Percentiles rank a stretch among this genome's conserved stretches.
Evolutionary conservation across 768 basidiomycete genomes (phyloP).

Genomic region (Lactifluus volemus): DNA sequence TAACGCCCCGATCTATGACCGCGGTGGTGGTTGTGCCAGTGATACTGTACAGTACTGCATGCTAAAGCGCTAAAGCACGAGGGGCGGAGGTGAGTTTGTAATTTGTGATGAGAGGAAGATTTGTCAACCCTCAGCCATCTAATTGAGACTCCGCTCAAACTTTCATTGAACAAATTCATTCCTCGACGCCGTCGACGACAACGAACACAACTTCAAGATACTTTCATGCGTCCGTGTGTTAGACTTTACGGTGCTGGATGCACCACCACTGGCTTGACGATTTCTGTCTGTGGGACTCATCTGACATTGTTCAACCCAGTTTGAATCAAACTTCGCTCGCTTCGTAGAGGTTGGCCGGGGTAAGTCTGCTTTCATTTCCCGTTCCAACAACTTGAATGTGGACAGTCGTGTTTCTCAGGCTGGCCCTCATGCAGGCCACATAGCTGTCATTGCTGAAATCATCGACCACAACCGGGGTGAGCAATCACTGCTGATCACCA

Average conservation of each 20-base stretch:
- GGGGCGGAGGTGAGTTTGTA: no score
- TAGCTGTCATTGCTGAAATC: conserved; percentile 94
- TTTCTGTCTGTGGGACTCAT: neutral
- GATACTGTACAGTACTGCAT: neutral
- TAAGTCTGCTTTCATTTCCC: conserved; percentile 27
- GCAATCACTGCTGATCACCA: conserved; percentile 22
- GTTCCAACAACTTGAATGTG: neutral
- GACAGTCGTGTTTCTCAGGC: conserved; percentile 84
- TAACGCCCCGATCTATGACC: neutral
- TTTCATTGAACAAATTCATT: neutral
- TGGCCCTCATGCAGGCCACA: conserved; percentile 78
- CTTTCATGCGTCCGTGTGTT: neutral
- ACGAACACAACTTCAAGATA: conserved; percentile 13
- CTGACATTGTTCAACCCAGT: neutral
- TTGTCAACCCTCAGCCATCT: no score
- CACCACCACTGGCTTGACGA: neutral
- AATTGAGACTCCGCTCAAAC: conserved; percentile 17
- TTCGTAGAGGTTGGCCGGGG: conserved; percentile 98
- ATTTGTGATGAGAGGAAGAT: no score
- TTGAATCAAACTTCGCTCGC: conserved; percentile 79
- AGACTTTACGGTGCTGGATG: neutral
- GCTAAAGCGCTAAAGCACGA: no score
- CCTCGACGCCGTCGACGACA: conserved; percentile 7
- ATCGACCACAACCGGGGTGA: conserved; percentile 98
- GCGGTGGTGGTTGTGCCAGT: neutral